Conservation (phyloP, 2,329 filamentous ascomycete species). For the Fragosphaeria purpurea region DNA sequence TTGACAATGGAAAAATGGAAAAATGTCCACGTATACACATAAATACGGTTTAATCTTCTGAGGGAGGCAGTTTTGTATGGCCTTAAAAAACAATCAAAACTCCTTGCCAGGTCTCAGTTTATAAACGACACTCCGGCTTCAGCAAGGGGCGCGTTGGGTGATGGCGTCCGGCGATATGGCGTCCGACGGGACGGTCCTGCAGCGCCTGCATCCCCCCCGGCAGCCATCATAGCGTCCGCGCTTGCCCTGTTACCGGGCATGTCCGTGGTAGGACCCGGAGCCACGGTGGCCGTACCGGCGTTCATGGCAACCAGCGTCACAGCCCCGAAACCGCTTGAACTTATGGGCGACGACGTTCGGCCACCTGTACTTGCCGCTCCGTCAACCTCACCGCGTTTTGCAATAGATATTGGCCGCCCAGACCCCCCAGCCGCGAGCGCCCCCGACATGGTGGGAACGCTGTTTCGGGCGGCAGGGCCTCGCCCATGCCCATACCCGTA, state of each 20-base stretch:
- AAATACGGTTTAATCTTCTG: no score
- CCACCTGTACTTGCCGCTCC: neutral
- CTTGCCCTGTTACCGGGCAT: neutral
- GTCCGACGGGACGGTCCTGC: neutral
- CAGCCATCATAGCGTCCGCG: neutral
- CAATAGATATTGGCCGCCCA: neutral
- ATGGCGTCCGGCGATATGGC: slow-evolving; percentile 1
- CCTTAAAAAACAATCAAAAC: no score
- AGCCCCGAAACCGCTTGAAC: neutral
- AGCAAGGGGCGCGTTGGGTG: slow-evolving; percentile 2
- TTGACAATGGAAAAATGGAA: no score
- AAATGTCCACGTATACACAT: no score
- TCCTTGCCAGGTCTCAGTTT: neutral
- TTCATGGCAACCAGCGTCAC: neutral
- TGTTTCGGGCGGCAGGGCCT: neutral
- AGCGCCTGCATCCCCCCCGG: neutral
- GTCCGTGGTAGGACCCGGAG: no score
- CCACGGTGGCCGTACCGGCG: no score
- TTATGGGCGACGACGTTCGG: neutral
- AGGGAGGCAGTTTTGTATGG: no score
- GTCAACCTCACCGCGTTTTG: neutral
- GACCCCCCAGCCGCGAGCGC: neutral
- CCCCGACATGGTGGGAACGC: neutral
- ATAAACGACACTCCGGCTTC: neutral
- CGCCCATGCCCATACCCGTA: neutral